phyloP scores from a whole-genome alignment of 768 basidiomycete species.

The Rhizopogon salebrosus region DNA sequence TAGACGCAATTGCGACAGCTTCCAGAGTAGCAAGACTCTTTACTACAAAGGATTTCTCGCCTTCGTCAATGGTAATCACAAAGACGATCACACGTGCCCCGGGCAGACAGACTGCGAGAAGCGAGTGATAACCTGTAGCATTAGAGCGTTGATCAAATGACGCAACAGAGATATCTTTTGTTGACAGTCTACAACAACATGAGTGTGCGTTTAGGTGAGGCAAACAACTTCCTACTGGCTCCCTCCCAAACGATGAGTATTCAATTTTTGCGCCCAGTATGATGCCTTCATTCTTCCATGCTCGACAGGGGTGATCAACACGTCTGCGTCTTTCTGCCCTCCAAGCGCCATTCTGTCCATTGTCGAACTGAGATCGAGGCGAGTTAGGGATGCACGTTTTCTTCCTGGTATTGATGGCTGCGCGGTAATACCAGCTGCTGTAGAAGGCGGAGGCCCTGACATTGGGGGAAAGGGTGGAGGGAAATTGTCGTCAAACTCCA shows the following conservation, averaged over 20 bases:
- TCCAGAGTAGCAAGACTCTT: constrained; percentile 31
- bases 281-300: constrained; percentile 65
- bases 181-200: constrained; percentile 3
- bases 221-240: constrained; percentile 41
- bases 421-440: constrained; percentile 49
- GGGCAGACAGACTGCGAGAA: constrained; percentile 55
- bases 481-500: constrained; percentile 29
- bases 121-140: constrained; percentile 43
- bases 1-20: constrained; percentile 50
- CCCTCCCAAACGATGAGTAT: constrained; percentile 40
- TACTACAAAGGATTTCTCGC: constrained; percentile 36
- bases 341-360: constrained; percentile 68
- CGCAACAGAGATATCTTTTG: constrained; percentile 40
- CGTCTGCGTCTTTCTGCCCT: constrained; percentile 40
- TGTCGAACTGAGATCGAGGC: constrained; percentile 53
- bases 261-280: constrained; percentile 67
- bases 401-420: constrained; percentile 46
- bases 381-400: constrained; percentile 38
- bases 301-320: constrained; percentile 37
- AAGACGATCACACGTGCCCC: constrained; percentile 42
- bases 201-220: constrained; percentile 1
- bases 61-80: constrained; percentile 37
- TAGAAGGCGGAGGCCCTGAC: constrained; percentile 44
- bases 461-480: constrained; percentile 23
- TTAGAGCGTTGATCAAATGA: constrained; percentile 65